Base-by-base conservation (phyloP, 805 yeast species). In the Limtongozyma cylindracea region DNA sequence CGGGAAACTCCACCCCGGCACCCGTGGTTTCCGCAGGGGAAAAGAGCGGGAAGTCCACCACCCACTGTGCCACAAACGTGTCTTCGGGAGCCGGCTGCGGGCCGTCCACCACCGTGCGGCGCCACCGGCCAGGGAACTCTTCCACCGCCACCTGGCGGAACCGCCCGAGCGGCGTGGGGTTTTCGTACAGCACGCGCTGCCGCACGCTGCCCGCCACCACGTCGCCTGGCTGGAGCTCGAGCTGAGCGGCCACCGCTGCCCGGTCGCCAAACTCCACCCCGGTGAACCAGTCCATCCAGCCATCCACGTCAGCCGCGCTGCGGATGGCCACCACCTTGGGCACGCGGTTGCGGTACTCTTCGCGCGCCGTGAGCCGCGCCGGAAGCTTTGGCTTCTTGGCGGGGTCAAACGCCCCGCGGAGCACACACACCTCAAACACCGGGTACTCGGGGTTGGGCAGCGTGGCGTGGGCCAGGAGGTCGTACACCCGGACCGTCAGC, bases 151-250 rank as follows among this genome's bases (percentile, higher is more conserved):
- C 35, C 36, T 80, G 93, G 26, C 98, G 56, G 30, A 76, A 57
- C 24, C 71, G 56, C 0, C 98, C 98, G 23, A 88, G 45, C 0
- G 98, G 96, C 0, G 96, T 88, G 11, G 96, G 96, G 35, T 78
- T 84, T 36, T 84, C 98, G 38, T 77, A 84, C 0, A 84, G 48
- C 12, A 62, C 26, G 9, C 38, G 35, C 2, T 72, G 61, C 27
- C 96, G 55, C n/a, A 73, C 74, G n/a, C 78, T 56, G 9, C 73
- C 56, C 3, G 82, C 84, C 16, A 88, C 36, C 3, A 76, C 46
- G 39, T 78, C 93, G 19, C 92, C 93, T 2, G 56, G 43, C 19
- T 51, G 29, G 11, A 77, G 37, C 10, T 45, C 33, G 12, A 74
- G 38, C 1, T 27, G 24, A 3, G 34, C 21, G 10, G 22, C 11